phyloP scores from a whole-genome alignment of 2,329 filamentous ascomycete genomes.

The Stromatinia cepivora region DNA sequence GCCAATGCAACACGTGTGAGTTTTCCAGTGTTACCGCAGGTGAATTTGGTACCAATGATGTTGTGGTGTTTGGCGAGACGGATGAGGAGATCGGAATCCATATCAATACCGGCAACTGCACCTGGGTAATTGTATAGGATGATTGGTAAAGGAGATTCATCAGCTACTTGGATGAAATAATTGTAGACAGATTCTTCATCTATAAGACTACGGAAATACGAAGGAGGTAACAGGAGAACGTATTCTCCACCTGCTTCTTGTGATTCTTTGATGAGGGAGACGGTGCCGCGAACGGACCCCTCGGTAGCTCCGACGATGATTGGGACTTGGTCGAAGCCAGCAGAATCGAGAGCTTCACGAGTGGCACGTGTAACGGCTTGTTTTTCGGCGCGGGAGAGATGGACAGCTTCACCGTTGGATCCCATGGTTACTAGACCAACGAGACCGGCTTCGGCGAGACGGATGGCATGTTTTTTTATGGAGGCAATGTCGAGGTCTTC shows the following conservation, averaged over 20 bases:
- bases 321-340: conserved; percentile 73
- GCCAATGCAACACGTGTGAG: conserved; percentile 77
- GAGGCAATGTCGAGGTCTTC: conserved; percentile 80
- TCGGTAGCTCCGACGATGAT: conserved; percentile 82
- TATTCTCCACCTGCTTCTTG: conserved; percentile 74
- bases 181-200: conserved; percentile 70
- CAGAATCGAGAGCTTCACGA: conserved; percentile 77
- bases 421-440: conserved; percentile 84
- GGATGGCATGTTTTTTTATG: conserved; percentile 78
- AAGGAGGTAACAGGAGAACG: conserved; percentile 75
- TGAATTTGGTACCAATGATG: conserved; percentile 88
- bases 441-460: conserved; percentile 74
- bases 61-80: conserved; percentile 77
- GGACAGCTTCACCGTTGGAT: conserved; percentile 86
- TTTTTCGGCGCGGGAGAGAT: conserved; percentile 78
- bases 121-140: conserved; percentile 91
- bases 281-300: conserved; percentile 77
- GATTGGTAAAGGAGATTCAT: conserved; percentile 72
- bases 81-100: conserved; percentile 86
- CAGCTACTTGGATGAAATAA: conserved; percentile 67
- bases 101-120: conserved; percentile 81
- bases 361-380: conserved; percentile 72
- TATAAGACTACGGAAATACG: conserved; percentile 77
- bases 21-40: conserved; percentile 87
- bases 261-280: conserved; percentile 69